Base-by-base conservation (phyloP, 495 filamentous ascomycete genomes). In the Cercophora newfieldiana region DNA sequence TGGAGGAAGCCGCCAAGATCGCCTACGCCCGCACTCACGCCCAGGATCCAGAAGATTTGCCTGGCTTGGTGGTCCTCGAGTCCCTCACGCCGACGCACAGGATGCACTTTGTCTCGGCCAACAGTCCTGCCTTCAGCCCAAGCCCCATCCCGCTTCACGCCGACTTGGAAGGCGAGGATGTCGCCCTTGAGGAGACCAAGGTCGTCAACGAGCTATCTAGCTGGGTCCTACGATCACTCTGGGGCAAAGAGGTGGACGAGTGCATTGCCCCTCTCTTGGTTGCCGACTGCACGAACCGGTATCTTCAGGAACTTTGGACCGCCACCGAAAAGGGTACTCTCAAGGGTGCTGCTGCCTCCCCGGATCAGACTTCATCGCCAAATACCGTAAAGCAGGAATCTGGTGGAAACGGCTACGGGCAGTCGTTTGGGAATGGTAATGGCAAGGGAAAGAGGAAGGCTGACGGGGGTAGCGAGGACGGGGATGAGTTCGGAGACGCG, bases 401-500 rank as follows among this genome's bases (percentile, higher is more conserved):
- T 5, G 69, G 66, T 22, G 50, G 66, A 1, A 58, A 59, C 29
- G 63, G 59, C 18, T 22, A 51, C 16, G 47, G 47, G 2, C 8
- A 10, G 0, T 28, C 49, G 14, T 19, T 24, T 12, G 33, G 48
- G 12, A 66, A 64, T 19, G 56, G 57, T 6, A 63, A 25, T 12
- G 59, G 66, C 5, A 75, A 73, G 30, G 72, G 72, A 14, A 74
- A 74, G 65, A 65, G 72, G 29, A 75, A 73, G 59, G 72, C 71
- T 1, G 72, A 75, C 37, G 70, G 71, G 7, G 69, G 69, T 14
- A 64, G 63, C 24, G 72, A 73, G 0, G 72, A 71, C 25, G 67
- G 68, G 33, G 64, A 68, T n/a, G 67, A 48, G 24, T 67, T 71
- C 1, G 65, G 64, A 10, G 65, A 66, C 24, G 12, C 37, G 12